A percentile compares a stretch with the other conserved stretches of the same genome.
phyloP scores from a whole-genome alignment of 495 filamentous ascomycete species.

The Penicillium argentinense region DNA sequence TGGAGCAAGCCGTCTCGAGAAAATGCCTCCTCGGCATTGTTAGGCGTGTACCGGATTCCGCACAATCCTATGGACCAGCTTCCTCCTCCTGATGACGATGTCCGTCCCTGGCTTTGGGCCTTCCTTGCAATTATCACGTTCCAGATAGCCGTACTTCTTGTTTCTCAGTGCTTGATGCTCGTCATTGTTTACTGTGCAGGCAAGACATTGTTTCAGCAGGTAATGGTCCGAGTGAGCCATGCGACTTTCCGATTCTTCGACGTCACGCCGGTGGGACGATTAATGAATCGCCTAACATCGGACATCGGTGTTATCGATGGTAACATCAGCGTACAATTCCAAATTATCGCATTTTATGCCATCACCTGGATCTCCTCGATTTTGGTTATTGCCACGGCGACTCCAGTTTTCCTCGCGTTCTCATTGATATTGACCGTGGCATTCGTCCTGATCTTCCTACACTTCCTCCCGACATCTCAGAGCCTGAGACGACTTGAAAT shows the following conservation, averaged over 20 bases:
- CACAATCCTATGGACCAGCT: slow-evolving; percentile 52
- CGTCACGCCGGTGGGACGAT: slow-evolving; percentile 74
- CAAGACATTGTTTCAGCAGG: slow-evolving; percentile 66
- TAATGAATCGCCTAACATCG: slow-evolving; percentile 85
- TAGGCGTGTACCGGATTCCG: slow-evolving; percentile 23
- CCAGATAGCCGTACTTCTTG: slow-evolving; percentile 53
- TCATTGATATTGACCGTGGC: slow-evolving; percentile 58
- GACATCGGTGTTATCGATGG: slow-evolving; percentile 85
- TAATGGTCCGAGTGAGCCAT: slow-evolving; percentile 66
- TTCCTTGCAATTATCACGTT: slow-evolving; percentile 62
- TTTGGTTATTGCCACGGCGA: slow-evolving; percentile 70
- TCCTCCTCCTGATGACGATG: slow-evolving; percentile 64
- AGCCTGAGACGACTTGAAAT: slow-evolving; percentile 78
- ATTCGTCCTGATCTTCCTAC: slow-evolving; percentile 68
- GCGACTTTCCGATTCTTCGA: slow-evolving; percentile 88
- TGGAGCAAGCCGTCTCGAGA: slow-evolving; percentile 1
- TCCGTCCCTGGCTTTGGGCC: slow-evolving; percentile 69
- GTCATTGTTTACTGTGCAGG: slow-evolving; percentile 73
- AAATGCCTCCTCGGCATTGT: slow-evolving; percentile 6
- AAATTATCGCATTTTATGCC: slow-evolving; percentile 59
- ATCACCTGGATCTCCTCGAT: slow-evolving; percentile 72
- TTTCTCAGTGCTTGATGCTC: slow-evolving; percentile 61
- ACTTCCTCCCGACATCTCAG: slow-evolving; percentile 79
- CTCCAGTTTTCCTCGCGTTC: slow-evolving; percentile 71
- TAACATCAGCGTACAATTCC: slow-evolving; percentile 68